These are phyloP conservation scores for Cystobasidium sp. DNA, from an alignment of 1,284 basidiomycete species.

Conservation along the genomic window DNA sequence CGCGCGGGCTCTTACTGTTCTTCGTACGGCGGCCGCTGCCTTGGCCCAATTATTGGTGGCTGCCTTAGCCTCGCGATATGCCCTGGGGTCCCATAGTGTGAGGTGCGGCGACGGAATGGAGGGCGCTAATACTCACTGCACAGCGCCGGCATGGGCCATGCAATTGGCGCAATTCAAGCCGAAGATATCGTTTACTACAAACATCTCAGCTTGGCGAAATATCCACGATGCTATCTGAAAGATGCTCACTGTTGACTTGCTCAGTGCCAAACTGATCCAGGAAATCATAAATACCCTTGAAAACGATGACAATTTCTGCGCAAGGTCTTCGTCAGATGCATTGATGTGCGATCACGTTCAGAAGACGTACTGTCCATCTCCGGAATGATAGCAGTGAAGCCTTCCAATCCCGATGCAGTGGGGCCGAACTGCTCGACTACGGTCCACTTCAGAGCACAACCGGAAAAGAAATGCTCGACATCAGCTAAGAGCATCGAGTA, in stretches of 20 bases:
- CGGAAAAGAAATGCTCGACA: background rate
- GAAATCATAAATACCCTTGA: constrained; percentile 47
- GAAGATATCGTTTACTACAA: constrained; percentile 44
- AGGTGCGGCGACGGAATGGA: background rate
- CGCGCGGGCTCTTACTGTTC: constrained; percentile 27
- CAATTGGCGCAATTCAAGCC: constrained; percentile 48
- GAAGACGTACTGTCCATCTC: constrained; percentile 53
- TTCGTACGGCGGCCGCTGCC: constrained; percentile 46
- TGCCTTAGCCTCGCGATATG: constrained; percentile 52
- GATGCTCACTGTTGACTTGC: constrained; percentile 14
- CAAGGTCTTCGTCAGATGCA: background rate
- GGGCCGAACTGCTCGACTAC: constrained; percentile 49
- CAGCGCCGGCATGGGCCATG: constrained; percentile 50
- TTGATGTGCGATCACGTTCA: background rate
- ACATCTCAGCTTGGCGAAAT: background rate
- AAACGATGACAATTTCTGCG: constrained; percentile 42
- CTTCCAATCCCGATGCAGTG: constrained; percentile 46
- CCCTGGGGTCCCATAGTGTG: constrained; percentile 8
- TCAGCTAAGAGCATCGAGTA: background rate
- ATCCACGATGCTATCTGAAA: too few relatives aligned
- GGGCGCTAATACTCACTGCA: constrained; percentile 13
- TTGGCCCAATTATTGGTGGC: constrained; percentile 51
- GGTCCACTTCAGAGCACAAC: constrained; percentile 43
- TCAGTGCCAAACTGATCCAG: constrained; percentile 40
- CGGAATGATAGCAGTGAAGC: constrained; percentile 49